Conservation (phyloP, 139 green algal species). For the Dunaliella primolecta region DNA sequence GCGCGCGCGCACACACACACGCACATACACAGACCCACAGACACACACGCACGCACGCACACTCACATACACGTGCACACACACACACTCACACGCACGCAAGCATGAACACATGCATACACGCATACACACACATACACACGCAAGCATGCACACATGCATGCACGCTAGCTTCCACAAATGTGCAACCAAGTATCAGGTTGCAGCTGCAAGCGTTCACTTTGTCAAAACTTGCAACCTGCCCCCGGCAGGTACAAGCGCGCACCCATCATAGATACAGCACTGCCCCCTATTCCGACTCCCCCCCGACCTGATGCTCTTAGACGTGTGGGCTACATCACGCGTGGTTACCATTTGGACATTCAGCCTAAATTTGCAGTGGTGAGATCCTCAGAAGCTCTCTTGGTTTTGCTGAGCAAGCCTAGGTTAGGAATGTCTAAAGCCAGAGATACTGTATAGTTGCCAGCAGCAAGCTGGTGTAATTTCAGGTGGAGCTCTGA, state of each 20-base stretch:
- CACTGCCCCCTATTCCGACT: slow-evolving; percentile 31
- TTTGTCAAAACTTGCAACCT: too few relatives aligned
- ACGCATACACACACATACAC: background rate
- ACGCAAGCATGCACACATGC: background rate
- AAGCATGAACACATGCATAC: background rate
- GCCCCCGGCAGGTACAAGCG: background rate
- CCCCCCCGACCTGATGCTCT: slow-evolving; percentile 21
- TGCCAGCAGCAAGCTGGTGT: too few relatives aligned
- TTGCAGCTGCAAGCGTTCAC: too few relatives aligned
- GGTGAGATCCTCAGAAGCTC: too few relatives aligned
- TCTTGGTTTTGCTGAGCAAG: too few relatives aligned
- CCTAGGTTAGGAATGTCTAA: too few relatives aligned
- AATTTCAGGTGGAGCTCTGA: too few relatives aligned
- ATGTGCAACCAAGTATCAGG: too few relatives aligned
- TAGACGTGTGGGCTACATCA: slow-evolving; percentile 30
- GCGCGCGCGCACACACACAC: background rate
- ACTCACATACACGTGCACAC: too few relatives aligned
- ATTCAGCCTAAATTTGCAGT: slow-evolving; percentile 38
- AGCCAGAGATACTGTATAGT: too few relatives aligned
- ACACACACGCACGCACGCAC: background rate
- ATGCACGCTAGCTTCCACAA: background rate
- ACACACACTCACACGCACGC: background rate
- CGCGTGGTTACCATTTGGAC: slow-evolving; percentile 22
- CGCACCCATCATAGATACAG: slow-evolving; percentile 25
- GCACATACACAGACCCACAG: background rate